Evolutionary conservation across 306 rosid genomes (phyloP).

Genomic region (Lathyrus aphaca): DNA sequence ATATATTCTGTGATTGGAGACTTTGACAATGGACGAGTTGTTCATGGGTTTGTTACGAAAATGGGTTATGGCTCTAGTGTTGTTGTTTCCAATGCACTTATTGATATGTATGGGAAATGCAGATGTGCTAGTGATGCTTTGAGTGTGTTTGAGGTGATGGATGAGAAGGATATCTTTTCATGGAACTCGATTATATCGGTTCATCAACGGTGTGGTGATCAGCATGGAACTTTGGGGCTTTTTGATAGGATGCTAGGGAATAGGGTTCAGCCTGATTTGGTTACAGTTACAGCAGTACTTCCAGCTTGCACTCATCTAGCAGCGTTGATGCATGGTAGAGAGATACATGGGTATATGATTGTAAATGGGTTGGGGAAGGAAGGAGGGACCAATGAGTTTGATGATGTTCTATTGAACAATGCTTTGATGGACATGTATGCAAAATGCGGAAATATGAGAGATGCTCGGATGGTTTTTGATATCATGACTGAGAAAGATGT

Average conservation of each 20-base stretch:
- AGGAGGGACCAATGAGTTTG: slow-evolving; percentile 28
- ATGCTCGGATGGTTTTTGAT: slow-evolving; percentile 61
- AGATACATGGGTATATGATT: slow-evolving; percentile 73
- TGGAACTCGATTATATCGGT: slow-evolving; percentile 84
- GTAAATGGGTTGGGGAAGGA: slow-evolving; percentile 60
- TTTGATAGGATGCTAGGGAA: slow-evolving; percentile 65
- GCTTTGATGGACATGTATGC: slow-evolving; percentile 89
- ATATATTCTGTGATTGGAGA: slow-evolving; percentile 60
- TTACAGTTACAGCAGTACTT: slow-evolving; percentile 65
- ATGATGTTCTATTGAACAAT: slow-evolving; percentile 56
- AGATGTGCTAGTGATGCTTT: slow-evolving; percentile 57
- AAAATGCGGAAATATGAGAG: slow-evolving; percentile 81
- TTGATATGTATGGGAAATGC: slow-evolving; percentile 92
- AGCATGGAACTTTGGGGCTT: slow-evolving; percentile 59
- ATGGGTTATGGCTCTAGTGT: slow-evolving; percentile 64
- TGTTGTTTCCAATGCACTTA: slow-evolving; percentile 73
- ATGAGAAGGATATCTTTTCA: slow-evolving; percentile 72
- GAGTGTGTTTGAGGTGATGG: slow-evolving; percentile 65
- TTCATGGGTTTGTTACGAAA: slow-evolving; percentile 67
- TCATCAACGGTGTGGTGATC: slow-evolving; percentile 65
- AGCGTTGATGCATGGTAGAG: slow-evolving; percentile 75
- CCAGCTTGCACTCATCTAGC: slow-evolving; percentile 82
- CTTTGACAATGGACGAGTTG: slow-evolving; percentile 59
- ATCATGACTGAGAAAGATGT: slow-evolving; percentile 63
- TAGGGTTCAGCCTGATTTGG: slow-evolving; percentile 68